Conservation (phyloP, 257 asterid genomes). For the Salvia rosmarinus region DNA sequence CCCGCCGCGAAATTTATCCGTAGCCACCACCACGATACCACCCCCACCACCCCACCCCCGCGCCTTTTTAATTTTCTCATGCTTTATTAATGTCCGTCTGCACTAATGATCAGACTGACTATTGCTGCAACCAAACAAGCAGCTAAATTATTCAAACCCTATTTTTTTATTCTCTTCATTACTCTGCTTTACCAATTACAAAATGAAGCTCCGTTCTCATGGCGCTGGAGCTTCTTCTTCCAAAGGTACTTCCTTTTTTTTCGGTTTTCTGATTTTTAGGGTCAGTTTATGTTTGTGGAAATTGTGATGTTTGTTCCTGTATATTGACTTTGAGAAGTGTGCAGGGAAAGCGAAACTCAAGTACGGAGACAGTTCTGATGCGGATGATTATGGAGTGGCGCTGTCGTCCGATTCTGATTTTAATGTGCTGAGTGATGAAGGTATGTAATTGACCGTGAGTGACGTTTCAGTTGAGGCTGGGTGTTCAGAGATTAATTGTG, state of each 20-base stretch:
- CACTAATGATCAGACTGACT: not conserved
- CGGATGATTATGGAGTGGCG: slow-evolving; percentile 23
- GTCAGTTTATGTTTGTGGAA: not conserved
- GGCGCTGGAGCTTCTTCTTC: slow-evolving; percentile 40
- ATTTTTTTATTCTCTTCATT: not conserved
- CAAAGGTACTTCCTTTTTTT: slow-evolving; percentile 30
- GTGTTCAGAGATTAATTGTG: slow-evolving; percentile 1
- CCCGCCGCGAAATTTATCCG: slow-evolving; percentile 48
- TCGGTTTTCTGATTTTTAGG: not conserved
- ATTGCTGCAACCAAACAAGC: slow-evolving; percentile 11
- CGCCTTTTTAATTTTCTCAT: not conserved
- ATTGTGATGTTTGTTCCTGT: slow-evolving; percentile 5
- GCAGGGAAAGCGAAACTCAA: slow-evolving; percentile 43
- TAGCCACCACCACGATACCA: not conserved
- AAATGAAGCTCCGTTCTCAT: slow-evolving; percentile 50
- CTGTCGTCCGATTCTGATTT: slow-evolving; percentile 41
- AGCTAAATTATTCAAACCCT: slow-evolving; percentile 32
- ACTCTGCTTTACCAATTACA: not conserved
- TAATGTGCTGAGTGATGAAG: slow-evolving; percentile 29
- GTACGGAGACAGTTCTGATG: slow-evolving; percentile 47
- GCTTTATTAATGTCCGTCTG: not conserved
- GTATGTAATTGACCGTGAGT: slow-evolving; percentile 26
- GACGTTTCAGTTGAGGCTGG: slow-evolving; percentile 2
- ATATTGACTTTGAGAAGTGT: slow-evolving; percentile 1
- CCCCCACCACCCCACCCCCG: slow-evolving; percentile 33